Base-by-base conservation (phyloP, 345 rosid species). In the Nasturtium officinale region DNA sequence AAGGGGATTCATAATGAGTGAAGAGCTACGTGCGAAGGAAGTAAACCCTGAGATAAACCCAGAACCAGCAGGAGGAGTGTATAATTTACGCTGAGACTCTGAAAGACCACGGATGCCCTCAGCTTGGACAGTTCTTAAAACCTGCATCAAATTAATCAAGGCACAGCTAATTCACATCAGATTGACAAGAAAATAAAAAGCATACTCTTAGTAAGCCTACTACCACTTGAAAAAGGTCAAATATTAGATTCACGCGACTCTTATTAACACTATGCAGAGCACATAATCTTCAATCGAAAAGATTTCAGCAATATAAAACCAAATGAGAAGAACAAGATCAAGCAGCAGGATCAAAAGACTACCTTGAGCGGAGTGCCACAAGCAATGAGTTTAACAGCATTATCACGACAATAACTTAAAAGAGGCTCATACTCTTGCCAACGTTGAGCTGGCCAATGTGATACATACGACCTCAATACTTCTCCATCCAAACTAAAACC, bases 401-500 rank as follows among this genome's bases (percentile, higher is more conserved):
- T 83, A 47, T 89, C 94, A 0, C 92, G 90, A 69, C 98, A 93
- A 71, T 85, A 93, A 61, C 62, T 87, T 73, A 93, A 76, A 1
- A 93, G 84, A 83, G 92, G 96, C 80, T 93, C 96, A 37, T 87
- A 87, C 50, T 93, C 97, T 79, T 80, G 89, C 98, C 98, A 93
- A 20, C 80, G 84, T 60, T 82, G 83, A 66, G 85, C 70, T 0
- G 92, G 85, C 98, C 93, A 90, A 73, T 93, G 91, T 6, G 81
- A 74, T 20, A 81, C 75, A 56, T 52, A 83, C 59, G 89, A 79
- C 79, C 87, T 90, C 76, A 94, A 61, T 18, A 75, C 63, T 59
- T 85, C 96, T 71, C 84, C 96, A 46, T 87, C 96, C 2, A 86
- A 87, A 85, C 98, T 90, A 82, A 55, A 79, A 83, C 61, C 80